phyloP scores from a whole-genome alignment of 139 green algal genomes.

The Zygnema cylindricum region DNA sequence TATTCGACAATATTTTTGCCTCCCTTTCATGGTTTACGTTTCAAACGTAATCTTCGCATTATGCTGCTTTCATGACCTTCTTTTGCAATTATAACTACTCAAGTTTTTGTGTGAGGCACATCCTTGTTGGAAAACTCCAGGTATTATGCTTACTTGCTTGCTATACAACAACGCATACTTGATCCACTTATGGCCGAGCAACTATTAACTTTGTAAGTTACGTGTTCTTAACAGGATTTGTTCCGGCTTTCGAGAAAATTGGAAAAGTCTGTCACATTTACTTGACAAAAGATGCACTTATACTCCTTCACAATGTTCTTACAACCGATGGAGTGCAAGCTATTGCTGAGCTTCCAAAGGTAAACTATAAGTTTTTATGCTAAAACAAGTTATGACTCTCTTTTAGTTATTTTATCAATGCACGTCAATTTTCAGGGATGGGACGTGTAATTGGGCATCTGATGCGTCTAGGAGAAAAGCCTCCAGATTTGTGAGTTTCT shows the following conservation, averaged over 20 bases:
- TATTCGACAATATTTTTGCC: too few species aligned
- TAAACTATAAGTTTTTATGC: too few species aligned
- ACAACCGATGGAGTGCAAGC: constrained; percentile 56
- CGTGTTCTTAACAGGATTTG: constrained; percentile 57
- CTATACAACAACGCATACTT: not conserved
- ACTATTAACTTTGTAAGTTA: not conserved
- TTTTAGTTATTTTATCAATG: too few species aligned
- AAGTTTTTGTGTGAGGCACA: not conserved
- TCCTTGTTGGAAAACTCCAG: not conserved
- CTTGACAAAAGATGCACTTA: constrained; percentile 23
- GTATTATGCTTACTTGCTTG: not conserved
- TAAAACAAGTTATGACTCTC: too few species aligned
- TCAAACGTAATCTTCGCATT: too few species aligned
- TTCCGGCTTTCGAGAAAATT: constrained; percentile 59
- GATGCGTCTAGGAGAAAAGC: too few species aligned
- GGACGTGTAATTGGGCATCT: too few species aligned
- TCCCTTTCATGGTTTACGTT: too few species aligned
- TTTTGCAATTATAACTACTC: not conserved
- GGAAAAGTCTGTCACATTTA: constrained; percentile 56
- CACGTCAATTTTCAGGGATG: too few species aligned
- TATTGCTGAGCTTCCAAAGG: constrained; percentile 57
- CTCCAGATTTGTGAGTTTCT: too few species aligned
- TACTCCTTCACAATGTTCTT: constrained; percentile 59
- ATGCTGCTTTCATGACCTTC: too few species aligned
- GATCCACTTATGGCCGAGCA: not conserved